These are phyloP conservation scores for Diplosphaera chodatii DNA, from an alignment of 139 green algal species.

Conservation along the genomic window DNA sequence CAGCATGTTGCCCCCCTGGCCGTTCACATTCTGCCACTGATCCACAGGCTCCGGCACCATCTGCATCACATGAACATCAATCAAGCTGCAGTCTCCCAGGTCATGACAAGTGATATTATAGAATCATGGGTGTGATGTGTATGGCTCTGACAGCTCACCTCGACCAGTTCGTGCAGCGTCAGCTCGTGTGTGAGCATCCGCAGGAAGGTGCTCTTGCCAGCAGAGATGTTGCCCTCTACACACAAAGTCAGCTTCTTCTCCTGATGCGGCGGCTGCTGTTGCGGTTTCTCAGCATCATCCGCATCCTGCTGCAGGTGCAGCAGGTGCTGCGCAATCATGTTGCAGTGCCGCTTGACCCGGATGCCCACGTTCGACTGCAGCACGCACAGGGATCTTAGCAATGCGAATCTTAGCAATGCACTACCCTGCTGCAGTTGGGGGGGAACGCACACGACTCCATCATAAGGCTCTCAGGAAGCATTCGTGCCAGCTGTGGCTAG, in stretches of 20 bases:
- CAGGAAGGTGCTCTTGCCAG: slow-evolving; percentile 94
- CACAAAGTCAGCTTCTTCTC: slow-evolving; percentile 70
- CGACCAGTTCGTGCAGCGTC: slow-evolving; percentile 43
- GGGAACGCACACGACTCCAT: too few relatives aligned
- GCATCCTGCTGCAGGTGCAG: slow-evolving; percentile 6
- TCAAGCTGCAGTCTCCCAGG: too few relatives aligned
- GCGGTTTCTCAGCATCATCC: neutral
- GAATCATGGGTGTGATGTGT: too few relatives aligned
- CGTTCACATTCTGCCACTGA: slow-evolving; percentile 81
- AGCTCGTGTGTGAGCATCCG: slow-evolving; percentile 28
- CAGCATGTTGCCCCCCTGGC: slow-evolving; percentile 70
- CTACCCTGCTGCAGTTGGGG: too few relatives aligned
- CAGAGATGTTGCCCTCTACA: slow-evolving; percentile 96
- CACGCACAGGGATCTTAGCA: too few relatives aligned
- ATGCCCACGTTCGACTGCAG: slow-evolving; percentile 37
- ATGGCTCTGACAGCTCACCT: too few relatives aligned
- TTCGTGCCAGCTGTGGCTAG: too few relatives aligned
- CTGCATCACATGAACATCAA: too few relatives aligned
- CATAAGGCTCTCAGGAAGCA: too few relatives aligned
- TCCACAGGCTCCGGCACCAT: slow-evolving; percentile 91
- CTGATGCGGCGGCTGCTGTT: neutral
- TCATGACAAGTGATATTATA: too few relatives aligned
- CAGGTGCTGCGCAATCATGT: slow-evolving; percentile 29
- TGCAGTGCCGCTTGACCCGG: slow-evolving; percentile 24
- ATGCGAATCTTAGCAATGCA: too few relatives aligned